Conservation (phyloP, 2,329 filamentous ascomycete species). For the Corynespora cassiicola region DNA sequence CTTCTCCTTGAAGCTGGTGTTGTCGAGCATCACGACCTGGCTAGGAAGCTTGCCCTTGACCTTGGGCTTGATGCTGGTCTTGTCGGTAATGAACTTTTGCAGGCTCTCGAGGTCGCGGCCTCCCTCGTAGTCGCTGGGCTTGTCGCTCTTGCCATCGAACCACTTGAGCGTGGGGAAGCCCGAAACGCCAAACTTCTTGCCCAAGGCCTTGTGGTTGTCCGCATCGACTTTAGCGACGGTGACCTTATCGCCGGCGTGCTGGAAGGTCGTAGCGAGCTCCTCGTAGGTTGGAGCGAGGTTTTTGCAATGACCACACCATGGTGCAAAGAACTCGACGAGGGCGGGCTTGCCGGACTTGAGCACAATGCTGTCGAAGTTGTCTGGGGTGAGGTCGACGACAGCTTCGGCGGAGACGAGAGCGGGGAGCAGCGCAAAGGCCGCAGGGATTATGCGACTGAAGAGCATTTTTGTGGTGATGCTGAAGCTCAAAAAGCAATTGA, state of each 20-base stretch:
- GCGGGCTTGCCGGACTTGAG: constrained; percentile 93
- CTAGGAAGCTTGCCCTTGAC: constrained; percentile 75
- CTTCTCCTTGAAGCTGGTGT: constrained; percentile 76
- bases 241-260: constrained; percentile 75
- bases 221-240: constrained; percentile 96
- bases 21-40: constrained; percentile 79
- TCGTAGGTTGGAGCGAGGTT: constrained; percentile 94
- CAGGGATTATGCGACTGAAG: constrained; percentile 38
- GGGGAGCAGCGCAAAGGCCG: constrained; percentile 39
- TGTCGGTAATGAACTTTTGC: constrained; percentile 79
- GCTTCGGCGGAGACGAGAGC: constrained; percentile 69
- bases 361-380: constrained; percentile 91
- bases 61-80: constrained; percentile 84
- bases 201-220: constrained; percentile 83
- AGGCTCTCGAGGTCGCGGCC: constrained; percentile 89
- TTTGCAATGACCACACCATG: constrained; percentile 99
- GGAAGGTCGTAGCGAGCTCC: constrained; percentile 79
- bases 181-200: constrained; percentile 85
- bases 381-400: constrained; percentile 86
- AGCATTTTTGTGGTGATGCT: constrained; percentile 30
- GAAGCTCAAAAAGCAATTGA: constrained; percentile 26
- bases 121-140: constrained; percentile 83
- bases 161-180: constrained; percentile 98
- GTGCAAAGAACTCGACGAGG: constrained; percentile 96
- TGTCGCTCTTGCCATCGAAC: constrained; percentile 93